Conservation (phyloP, 2,329 filamentous ascomycete species). For the Botrytis porri region DNA sequence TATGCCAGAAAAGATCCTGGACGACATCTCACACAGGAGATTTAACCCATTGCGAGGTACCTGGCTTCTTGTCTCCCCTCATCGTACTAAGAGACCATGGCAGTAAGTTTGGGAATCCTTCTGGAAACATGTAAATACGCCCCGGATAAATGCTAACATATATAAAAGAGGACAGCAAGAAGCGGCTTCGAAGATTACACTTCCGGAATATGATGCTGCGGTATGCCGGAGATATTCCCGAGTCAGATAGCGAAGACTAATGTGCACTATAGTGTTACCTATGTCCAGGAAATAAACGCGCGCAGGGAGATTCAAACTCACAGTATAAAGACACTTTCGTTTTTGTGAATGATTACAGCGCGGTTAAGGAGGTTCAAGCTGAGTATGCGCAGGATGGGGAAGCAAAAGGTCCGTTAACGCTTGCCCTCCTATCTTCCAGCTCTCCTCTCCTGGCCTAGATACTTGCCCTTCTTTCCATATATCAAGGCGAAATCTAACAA, state of each 20-base stretch:
- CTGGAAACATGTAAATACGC: not conserved
- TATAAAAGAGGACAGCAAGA: conserved; percentile 72
- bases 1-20: conserved; percentile 75
- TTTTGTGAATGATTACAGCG: conserved; percentile 97
- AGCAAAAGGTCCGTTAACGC: conserved; percentile 26
- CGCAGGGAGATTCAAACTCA: conserved; percentile 82
- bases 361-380: conserved; percentile 89
- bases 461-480: not conserved
- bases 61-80: conserved; percentile 92
- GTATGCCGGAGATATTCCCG: conserved; percentile 38
- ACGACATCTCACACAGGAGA: conserved; percentile 94
- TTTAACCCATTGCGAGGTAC: conserved; percentile 89
- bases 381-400: conserved; percentile 57
- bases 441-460: conserved; percentile 7
- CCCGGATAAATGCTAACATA: conserved; percentile 19
- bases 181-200: conserved; percentile 59
- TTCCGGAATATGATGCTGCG: conserved; percentile 79
- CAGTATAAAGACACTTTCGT: conserved; percentile 84
- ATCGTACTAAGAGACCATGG: conserved; percentile 96
- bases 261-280: conserved; percentile 72
- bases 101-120: conserved; percentile 64
- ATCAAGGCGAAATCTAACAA: not conserved
- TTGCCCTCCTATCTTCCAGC: conserved; percentile 10
- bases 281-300: conserved; percentile 86
- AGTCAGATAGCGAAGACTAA: conserved; percentile 22